Evolutionary conservation across 768 basidiomycete genomes (phyloP), one percentile per base, ranked within the genome.

Genomic region (Boletales sp.): DNA sequence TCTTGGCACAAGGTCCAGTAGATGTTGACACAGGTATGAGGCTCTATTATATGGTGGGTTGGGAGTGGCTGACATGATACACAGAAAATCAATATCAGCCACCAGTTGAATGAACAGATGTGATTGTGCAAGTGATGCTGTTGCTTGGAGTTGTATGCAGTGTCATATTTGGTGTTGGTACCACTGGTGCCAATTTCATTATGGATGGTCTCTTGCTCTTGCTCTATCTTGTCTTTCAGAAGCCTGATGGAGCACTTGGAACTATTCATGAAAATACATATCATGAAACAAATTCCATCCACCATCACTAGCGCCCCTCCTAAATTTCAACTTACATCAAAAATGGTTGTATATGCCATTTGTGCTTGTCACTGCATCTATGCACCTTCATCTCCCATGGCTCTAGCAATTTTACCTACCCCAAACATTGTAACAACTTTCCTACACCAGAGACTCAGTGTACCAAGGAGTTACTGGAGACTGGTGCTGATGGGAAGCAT

Each of bases 161-260:
- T 0, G 17, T 58, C 11, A 21, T 68, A 13, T 52, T 62, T 44
- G 53, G 55, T 1, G 39, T 66, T 15, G 43, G 59, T 12, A 29
- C 8, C 1, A 4, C 11, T 9, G 50, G 40, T 0, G 40, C 49
- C 11, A 48, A 64, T 19, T 62, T 65, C 47, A 51, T 68, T 13
- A 36, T 68, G 7, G 15, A n/a, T 4, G 36, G 53, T 2, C 40
- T 68, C 0, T 53, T 40, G 4, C 13, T 50, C 1, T 8, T 54
- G 4, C 49, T 54, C 4, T 54, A 45, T 9, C 39, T 51, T 1
- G 38, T 45, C 0, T 50, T 50, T 15, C 41, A 50, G 43, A 0
- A 6, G 11, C 6, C 5, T 11, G 18, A 39, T 40, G 45, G 48
- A 8, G 42, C 40, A n/a, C 29, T 50, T 2, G 34, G 18, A 13